Conservation (phyloP, 345 rosid genomes). For the Citrus medica region DNA sequence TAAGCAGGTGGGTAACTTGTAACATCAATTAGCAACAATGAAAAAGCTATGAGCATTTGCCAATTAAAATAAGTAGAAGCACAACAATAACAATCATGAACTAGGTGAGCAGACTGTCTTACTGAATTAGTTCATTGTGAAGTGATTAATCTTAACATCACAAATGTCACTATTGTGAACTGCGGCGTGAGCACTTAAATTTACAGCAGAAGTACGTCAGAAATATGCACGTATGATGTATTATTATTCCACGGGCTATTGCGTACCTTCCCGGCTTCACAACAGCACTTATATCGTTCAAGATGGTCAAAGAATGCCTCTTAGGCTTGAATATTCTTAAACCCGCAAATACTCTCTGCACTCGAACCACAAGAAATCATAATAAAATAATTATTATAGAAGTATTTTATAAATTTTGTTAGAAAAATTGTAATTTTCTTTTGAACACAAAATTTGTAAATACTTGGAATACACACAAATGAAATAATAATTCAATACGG, state of each 20-base stretch:
- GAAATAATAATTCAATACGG: neutral
- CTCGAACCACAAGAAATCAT: neutral
- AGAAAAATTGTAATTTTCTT: too few relatives aligned
- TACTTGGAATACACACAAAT: neutral
- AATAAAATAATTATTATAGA: neutral
- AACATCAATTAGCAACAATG: too few relatives aligned
- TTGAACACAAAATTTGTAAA: neutral
- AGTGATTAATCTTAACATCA: too few relatives aligned
- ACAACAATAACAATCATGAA: too few relatives aligned
- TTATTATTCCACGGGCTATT: neutral
- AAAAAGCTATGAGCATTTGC: too few relatives aligned
- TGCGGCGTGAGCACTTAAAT: neutral
- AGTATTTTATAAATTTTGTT: too few relatives aligned
- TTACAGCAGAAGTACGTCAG: neutral
- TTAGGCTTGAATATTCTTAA: conserved; percentile 48
- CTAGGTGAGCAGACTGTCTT: too few relatives aligned
- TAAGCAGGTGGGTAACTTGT: too few relatives aligned
- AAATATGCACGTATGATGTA: too few relatives aligned
- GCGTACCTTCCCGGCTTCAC: conserved; percentile 75
- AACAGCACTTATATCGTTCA: conserved; percentile 63
- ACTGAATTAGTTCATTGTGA: too few relatives aligned
- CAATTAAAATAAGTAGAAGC: too few relatives aligned
- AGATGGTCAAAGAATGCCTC: conserved; percentile 41
- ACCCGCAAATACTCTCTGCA: conserved; percentile 39
- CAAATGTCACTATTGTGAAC: neutral